Evolutionary conservation across 2,329 filamentous ascomycete genomes (phyloP), one percentile per base, ranked within the genome.

Genomic region (Fusarium drepaniforme): DNA sequence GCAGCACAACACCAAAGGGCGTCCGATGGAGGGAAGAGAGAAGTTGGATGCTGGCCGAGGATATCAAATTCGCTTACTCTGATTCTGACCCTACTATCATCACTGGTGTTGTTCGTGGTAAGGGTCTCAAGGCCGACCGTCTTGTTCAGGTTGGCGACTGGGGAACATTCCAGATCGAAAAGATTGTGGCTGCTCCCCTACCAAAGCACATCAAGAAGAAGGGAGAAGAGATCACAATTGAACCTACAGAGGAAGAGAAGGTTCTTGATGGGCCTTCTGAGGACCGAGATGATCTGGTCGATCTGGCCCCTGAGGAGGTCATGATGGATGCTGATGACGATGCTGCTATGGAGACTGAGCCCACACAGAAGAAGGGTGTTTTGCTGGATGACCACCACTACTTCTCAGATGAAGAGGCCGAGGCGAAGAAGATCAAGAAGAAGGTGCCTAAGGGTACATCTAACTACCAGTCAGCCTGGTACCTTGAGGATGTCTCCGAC

Each of bases 351-450:
- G 75, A 76, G 4, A 67, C 68, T 8, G 77, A 76, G 13, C 81
- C 83, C 5, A 85, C 86, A 3, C 87, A 88, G 51, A 92, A 92
- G 80, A 97, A 96, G 84, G 97, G 96, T 74, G 97, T 99, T 1
- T 86, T 99, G 46, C 88, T 99, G 12, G 97, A 99, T 77, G 96
- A 98, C 76, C 96, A 99, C 82, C 96, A 98, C 82, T 99, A 99
- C 83, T 99, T 98, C 81, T 96, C 96, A 0, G 96, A 98, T 51
- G 95, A 88, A 8, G 87, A 89, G 49, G 87, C 91, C 64, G 80
- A 83, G 57, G 80, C 79, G 21, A 78, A 67, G 21, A 84, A 88
- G 40, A 84, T 86, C 37, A 94, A 94, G 8, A 97, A 93, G 84
- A 91, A 91, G 72, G 84, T 99, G 25, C 97, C 97, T 1, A 94